Conservation (phyloP, 345 rosid species). For the Trapa incisa region DNA sequence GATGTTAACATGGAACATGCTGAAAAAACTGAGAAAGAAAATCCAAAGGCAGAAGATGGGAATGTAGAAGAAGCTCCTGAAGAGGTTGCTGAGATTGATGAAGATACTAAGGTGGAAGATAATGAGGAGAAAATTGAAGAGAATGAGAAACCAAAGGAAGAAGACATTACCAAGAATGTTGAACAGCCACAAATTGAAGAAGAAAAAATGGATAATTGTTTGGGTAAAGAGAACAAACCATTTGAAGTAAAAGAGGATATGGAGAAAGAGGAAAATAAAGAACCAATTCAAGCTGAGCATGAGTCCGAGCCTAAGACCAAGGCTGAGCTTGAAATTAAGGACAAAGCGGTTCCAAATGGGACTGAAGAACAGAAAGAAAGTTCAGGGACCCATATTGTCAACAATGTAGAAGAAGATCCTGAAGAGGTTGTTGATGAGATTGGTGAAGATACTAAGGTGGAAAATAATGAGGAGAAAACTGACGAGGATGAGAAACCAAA, state of each 20-base stretch:
- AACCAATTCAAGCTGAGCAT: not conserved
- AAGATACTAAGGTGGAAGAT: not conserved
- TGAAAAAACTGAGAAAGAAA: conserved; percentile 19
- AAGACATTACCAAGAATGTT: conserved; percentile 14
- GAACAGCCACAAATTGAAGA: conserved; percentile 16
- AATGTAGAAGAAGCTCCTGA: conserved; percentile 15
- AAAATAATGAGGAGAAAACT: conserved; percentile 7
- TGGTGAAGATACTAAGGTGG: conserved; percentile 3
- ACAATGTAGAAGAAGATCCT: conserved; percentile 19
- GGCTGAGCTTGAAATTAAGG: conserved; percentile 18
- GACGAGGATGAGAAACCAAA: conserved; percentile 14
- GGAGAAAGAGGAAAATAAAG: not conserved
- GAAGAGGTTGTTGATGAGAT: conserved; percentile 7
- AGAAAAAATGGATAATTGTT: conserved; percentile 11
- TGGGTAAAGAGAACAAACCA: not conserved
- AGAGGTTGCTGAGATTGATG: conserved; percentile 6
- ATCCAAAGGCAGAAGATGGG: conserved; percentile 17
- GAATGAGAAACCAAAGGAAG: conserved; percentile 13
- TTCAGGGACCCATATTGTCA: conserved; percentile 8
- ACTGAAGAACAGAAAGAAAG: conserved; percentile 11
- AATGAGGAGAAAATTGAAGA: conserved; percentile 11
- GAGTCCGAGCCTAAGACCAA: conserved; percentile 7
- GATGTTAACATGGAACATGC: conserved; percentile 26
- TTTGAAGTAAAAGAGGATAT: not conserved
- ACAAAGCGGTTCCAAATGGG: conserved; percentile 13